phyloP scores from a whole-genome alignment of 177 flowering plant genomes.

The Tripterygium wilfordii region DNA sequence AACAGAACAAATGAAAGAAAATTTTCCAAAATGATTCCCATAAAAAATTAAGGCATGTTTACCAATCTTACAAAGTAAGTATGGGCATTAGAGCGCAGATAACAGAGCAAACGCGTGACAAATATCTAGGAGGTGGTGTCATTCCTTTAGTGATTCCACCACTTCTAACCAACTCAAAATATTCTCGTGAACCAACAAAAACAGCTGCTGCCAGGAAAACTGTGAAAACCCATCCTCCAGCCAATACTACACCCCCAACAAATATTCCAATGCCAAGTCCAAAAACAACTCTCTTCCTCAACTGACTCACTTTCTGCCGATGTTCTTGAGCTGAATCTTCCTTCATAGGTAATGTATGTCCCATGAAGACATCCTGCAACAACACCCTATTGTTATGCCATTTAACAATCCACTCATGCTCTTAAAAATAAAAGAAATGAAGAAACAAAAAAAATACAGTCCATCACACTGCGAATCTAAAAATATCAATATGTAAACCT shows the following conservation, averaged over 20 bases:
- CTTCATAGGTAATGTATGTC: slow-evolving; percentile 6
- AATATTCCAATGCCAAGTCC: slow-evolving; percentile 79
- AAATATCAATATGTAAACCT: too few species aligned
- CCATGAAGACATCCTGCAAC: slow-evolving; percentile 46
- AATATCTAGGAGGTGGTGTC: slow-evolving; percentile 96
- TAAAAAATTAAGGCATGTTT: too few species aligned
- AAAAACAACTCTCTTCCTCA: slow-evolving; percentile 68
- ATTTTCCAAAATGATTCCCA: too few species aligned
- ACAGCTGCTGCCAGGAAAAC: slow-evolving; percentile 63
- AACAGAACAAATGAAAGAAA: too few species aligned
- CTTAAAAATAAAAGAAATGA: not conserved
- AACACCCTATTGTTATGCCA: slow-evolving; percentile 18
- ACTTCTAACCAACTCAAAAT: slow-evolving; percentile 90
- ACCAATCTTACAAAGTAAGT: slow-evolving; percentile 75
- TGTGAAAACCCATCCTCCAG: slow-evolving; percentile 95
- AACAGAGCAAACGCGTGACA: slow-evolving; percentile 85
- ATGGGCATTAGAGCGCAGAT: slow-evolving; percentile 86
- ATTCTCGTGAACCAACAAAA: slow-evolving; percentile 80
- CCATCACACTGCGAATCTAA: too few species aligned
- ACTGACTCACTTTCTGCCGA: slow-evolving; percentile 49
- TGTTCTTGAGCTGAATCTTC: slow-evolving; percentile 27
- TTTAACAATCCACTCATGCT: too few species aligned
- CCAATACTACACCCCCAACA: slow-evolving; percentile 71
- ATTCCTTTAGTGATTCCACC: slow-evolving; percentile 83
- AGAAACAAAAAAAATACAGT: not conserved